Evolutionary conservation across 2,329 filamentous ascomycete species (phyloP).

Genomic region (Rhinocladiella mackenziei): DNA sequence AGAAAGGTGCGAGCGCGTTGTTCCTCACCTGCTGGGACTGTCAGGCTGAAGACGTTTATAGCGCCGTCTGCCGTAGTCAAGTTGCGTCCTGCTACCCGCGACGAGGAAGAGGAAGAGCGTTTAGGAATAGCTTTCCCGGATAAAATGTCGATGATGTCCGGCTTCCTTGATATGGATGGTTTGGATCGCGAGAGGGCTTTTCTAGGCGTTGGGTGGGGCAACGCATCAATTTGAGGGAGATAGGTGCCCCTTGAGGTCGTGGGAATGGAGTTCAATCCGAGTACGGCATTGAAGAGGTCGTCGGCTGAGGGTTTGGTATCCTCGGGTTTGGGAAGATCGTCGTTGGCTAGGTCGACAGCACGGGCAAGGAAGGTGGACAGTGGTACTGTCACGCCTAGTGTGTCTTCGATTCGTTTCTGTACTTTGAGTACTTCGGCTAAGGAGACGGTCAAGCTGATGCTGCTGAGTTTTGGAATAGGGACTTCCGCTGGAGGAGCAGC

Average conservation of each 20-base stretch:
- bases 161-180: slow-evolving; percentile 42
- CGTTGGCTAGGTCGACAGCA: slow-evolving; percentile 82
- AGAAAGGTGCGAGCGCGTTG: slow-evolving; percentile 76
- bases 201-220: slow-evolving; percentile 42
- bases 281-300: slow-evolving; percentile 83
- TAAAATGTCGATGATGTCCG: slow-evolving; percentile 82
- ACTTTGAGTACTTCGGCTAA: slow-evolving; percentile 73
- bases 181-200: slow-evolving; percentile 4
- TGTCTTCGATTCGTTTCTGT: slow-evolving; percentile 73
- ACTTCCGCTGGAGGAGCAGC: slow-evolving; percentile 32
- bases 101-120: background rate
- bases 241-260: slow-evolving; percentile 58
- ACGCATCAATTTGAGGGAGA: slow-evolving; percentile 64
- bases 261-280: slow-evolving; percentile 63
- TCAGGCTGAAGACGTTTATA: slow-evolving; percentile 76
- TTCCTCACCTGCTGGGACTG: slow-evolving; percentile 74
- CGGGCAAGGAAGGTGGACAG: slow-evolving; percentile 82
- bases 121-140: slow-evolving; percentile 45
- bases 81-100: slow-evolving; percentile 26
- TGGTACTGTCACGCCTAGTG: slow-evolving; percentile 74
- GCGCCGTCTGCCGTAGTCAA: slow-evolving; percentile 50
- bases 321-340: slow-evolving; percentile 68
- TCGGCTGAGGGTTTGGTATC: slow-evolving; percentile 64
- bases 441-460: slow-evolving; percentile 63
- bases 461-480: slow-evolving; percentile 37